Evolutionary conservation across 208 protist genomes (phyloP).

Genomic region (Naegleria gruberi): DNA sequence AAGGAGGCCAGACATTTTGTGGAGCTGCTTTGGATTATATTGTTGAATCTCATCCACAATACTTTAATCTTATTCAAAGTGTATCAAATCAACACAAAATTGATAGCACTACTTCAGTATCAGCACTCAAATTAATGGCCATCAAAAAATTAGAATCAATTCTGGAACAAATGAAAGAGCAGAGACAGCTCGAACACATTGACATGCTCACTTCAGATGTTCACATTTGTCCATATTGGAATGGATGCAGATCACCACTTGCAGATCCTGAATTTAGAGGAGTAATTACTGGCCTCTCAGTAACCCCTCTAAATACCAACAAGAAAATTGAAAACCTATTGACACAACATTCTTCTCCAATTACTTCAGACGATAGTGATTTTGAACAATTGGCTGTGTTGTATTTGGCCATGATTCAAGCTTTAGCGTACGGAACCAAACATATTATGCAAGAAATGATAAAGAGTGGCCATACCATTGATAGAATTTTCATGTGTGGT

Average conservation of each 20-base stretch:
- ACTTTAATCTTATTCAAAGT: neutral
- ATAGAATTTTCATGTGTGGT: conserved; percentile 29
- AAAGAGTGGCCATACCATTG: conserved; percentile 22
- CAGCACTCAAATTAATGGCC: neutral
- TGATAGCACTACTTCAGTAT: neutral
- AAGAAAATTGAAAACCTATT: neutral
- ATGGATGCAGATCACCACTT: conserved; percentile 39
- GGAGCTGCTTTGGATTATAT: conserved; percentile 22
- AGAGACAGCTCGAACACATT: neutral
- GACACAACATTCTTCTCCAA: no score
- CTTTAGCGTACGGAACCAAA: conserved; percentile 26
- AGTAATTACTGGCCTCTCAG: neutral
- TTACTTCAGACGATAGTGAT: neutral
- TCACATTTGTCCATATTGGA: conserved; percentile 37
- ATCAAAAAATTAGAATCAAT: neutral
- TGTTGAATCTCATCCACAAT: conserved; percentile 8
- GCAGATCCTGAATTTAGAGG: conserved; percentile 34
- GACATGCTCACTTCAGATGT: neutral
- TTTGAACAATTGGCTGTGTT: conserved; percentile 26
- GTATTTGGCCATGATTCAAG: conserved; percentile 33
- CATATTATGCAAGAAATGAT: conserved; percentile 29
- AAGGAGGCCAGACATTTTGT: conserved; percentile 30
- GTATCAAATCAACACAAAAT: neutral
- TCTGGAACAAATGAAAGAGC: neutral
- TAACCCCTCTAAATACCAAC: neutral